Evolutionary conservation across 1,139 yeast genomes (phyloP).

Genomic region (Diutina mesorugosa): DNA sequence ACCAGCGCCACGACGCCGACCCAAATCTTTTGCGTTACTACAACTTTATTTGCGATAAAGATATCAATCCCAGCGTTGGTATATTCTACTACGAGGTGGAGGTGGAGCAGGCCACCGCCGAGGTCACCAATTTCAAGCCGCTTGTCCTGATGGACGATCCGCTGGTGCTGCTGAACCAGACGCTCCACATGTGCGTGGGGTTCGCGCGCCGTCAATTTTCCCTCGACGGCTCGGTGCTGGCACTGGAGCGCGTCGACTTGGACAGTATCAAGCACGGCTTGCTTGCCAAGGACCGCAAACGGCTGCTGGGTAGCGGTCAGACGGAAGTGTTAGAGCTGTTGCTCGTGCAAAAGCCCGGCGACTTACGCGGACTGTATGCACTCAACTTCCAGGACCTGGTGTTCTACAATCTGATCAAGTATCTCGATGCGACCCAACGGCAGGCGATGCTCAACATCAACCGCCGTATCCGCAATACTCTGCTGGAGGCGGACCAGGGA

Average conservation of each 20-base stretch:
- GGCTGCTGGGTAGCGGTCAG: not conserved
- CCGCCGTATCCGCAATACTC: conserved; percentile 18
- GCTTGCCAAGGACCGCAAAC: not conserved
- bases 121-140: conserved; percentile 19
- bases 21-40: conserved; percentile 4
- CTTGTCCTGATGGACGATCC: conserved; percentile 22
- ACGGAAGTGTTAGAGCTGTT: conserved; percentile 10
- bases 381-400: conserved; percentile 28
- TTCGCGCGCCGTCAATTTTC: conserved; percentile 15
- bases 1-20: not conserved
- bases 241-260: not conserved
- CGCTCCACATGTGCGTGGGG: conserved; percentile 24
- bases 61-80: conserved; percentile 6
- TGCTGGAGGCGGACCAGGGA: not conserved
- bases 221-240: conserved; percentile 4
- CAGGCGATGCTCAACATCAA: conserved; percentile 23
- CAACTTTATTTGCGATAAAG: conserved; percentile 8
- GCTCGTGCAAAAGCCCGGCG: conserved; percentile 23
- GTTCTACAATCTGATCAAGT: conserved; percentile 26
- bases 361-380: conserved; percentile 29
- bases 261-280: not conserved
- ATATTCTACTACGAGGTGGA: conserved; percentile 9
- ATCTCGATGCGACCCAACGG: conserved; percentile 18
- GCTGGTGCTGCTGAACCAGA: conserved; percentile 20
- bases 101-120: conserved; percentile 10